Evolutionary conservation across 306 rosid species (phyloP).

Genomic region (Crotalaria pallida): DNA sequence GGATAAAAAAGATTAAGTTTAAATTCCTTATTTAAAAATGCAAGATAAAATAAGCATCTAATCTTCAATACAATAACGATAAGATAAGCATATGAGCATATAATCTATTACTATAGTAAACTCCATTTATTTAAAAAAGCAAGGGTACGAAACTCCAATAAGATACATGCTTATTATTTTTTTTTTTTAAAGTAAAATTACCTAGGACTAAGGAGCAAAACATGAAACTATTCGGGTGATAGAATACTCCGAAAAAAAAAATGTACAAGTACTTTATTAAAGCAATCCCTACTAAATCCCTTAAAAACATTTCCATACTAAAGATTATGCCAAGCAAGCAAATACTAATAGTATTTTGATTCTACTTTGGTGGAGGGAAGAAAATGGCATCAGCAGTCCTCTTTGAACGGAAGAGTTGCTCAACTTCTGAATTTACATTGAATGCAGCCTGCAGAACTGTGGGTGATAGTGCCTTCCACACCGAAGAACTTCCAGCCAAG

Average conservation of each 20-base stretch:
- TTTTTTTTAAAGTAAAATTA: too few species aligned
- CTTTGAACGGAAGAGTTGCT: constrained; percentile 66
- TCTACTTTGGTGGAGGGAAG: constrained; percentile 77
- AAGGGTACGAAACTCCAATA: too few species aligned
- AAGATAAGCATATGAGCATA: background rate
- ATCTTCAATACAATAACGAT: background rate
- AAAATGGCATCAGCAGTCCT: constrained; percentile 69
- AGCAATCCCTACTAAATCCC: background rate
- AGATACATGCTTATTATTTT: too few species aligned
- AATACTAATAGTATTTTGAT: background rate
- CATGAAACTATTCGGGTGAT: too few species aligned
- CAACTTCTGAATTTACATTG: constrained; percentile 56
- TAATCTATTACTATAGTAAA: background rate
- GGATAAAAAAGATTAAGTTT: background rate
- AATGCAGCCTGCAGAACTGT: constrained; percentile 66
- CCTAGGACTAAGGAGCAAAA: too few species aligned
- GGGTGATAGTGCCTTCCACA: constrained; percentile 77
- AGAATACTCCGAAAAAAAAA: too few species aligned
- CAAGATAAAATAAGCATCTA: background rate
- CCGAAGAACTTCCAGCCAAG: constrained; percentile 74
- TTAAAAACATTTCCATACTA: background rate
- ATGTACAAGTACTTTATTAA: background rate
- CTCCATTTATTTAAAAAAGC: background rate
- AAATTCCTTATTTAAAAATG: background rate
- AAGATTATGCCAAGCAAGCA: background rate